These are phyloP conservation scores for Pontederia paniculata DNA, from an alignment of 176 grass and related monocot species.

Conservation along the genomic window DNA sequence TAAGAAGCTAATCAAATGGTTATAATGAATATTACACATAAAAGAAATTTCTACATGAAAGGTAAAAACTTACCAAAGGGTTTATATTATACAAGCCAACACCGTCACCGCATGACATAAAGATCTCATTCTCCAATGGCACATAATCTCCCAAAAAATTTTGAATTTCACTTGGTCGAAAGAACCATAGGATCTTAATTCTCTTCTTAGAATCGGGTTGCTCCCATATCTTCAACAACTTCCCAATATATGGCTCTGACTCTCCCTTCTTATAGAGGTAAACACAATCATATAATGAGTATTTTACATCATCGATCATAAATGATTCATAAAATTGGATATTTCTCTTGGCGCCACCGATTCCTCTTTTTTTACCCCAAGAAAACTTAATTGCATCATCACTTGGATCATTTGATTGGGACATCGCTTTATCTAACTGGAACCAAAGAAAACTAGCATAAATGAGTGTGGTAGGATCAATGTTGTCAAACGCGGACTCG, in stretches of 20 bases:
- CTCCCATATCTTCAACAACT: conserved; percentile 44
- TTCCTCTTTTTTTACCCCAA: conserved; percentile 32
- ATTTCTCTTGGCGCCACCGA: conserved; percentile 30
- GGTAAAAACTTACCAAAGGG: conserved; percentile 29
- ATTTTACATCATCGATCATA: conserved; percentile 47
- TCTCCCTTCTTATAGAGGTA: conserved; percentile 44
- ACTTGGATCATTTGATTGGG: conserved; percentile 12
- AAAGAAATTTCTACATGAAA: not conserved
- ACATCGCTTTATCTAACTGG: not conserved
- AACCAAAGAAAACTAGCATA: too few species aligned
- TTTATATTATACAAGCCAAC: conserved; percentile 37
- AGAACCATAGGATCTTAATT: conserved; percentile 73
- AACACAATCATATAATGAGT: conserved; percentile 43
- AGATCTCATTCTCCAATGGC: conserved; percentile 43
- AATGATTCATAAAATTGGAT: conserved; percentile 39
- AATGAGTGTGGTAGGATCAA: too few species aligned
- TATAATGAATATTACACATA: not conserved
- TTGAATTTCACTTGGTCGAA: conserved; percentile 36
- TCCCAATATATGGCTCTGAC: conserved; percentile 40
- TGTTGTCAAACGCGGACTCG: too few species aligned
- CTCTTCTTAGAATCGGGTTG: conserved; percentile 28
- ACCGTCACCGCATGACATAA: conserved; percentile 51
- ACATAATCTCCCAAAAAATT: conserved; percentile 22
- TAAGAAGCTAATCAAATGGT: too few species aligned
- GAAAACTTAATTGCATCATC: conserved; percentile 28